These are phyloP conservation scores for Phylloporus sp. DNA, from an alignment of 1,284 basidiomycete genomes.

Conservation along the genomic window DNA sequence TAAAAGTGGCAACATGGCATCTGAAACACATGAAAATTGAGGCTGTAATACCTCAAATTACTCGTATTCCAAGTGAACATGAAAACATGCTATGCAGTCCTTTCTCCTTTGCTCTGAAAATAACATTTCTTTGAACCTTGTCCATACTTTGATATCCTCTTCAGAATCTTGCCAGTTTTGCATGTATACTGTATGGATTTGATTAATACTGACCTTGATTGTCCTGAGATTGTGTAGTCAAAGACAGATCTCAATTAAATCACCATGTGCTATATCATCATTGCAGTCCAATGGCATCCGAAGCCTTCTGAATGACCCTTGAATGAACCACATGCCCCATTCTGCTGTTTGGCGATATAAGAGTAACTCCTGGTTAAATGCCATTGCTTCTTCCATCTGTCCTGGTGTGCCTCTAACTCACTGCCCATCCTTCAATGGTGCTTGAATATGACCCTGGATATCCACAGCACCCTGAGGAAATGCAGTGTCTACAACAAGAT, in stretches of 20 bases:
- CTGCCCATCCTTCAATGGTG: conserved; percentile 49
- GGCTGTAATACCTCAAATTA: not conserved
- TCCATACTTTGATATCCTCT: not conserved
- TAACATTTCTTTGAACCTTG: not conserved
- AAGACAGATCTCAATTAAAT: not conserved
- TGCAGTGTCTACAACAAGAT: conserved; percentile 25
- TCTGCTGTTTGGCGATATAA: not conserved
- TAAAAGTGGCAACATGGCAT: not conserved
- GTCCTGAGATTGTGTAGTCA: not conserved
- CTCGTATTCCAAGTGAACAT: not conserved
- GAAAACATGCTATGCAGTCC: not conserved
- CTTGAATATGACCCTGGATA: conserved; percentile 42
- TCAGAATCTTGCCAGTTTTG: not conserved
- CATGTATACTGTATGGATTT: not conserved
- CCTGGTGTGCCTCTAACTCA: not conserved
- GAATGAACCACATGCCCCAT: not conserved
- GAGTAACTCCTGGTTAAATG: not conserved
- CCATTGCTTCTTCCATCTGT: not conserved
- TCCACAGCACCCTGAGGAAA: conserved; percentile 18
- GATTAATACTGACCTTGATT: not conserved
- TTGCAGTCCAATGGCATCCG: not conserved
- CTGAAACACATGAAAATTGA: too few relatives aligned
- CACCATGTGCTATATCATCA: not conserved
- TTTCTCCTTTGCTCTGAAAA: not conserved
- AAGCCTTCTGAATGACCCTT: not conserved